These are phyloP conservation scores for Scenedesmus sp. DNA, from an alignment of 163 green algal species.

Conservation along the genomic window DNA sequence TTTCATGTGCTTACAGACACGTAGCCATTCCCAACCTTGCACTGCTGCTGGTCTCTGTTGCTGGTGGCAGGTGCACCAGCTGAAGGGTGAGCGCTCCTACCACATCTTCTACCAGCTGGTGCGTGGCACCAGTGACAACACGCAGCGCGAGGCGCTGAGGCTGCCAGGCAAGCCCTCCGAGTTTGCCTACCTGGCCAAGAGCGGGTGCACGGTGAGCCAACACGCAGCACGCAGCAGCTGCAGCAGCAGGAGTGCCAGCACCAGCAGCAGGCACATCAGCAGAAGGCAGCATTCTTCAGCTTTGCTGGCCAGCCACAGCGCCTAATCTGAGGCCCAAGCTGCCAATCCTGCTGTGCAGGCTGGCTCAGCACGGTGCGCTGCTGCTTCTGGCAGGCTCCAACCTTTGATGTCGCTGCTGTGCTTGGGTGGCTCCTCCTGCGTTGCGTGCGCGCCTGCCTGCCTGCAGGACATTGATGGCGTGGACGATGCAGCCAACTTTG, in stretches of 20 bases:
- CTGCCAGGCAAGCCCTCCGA: slow-evolving; percentile 68
- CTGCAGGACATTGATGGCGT: slow-evolving; percentile 77
- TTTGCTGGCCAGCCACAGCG: too few species aligned
- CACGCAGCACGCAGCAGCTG: not conserved
- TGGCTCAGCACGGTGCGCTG: too few species aligned
- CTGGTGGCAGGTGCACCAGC: slow-evolving; percentile 77
- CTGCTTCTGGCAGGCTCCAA: too few species aligned
- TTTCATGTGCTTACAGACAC: not conserved
- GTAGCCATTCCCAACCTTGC: too few species aligned
- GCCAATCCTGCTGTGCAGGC: too few species aligned
- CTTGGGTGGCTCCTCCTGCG: not conserved
- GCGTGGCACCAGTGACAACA: slow-evolving; percentile 68
- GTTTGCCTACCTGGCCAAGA: slow-evolving; percentile 85
- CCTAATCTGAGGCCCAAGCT: too few species aligned
- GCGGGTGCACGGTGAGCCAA: slow-evolving; percentile 61
- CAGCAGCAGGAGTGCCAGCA: not conserved
- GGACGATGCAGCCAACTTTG: slow-evolving; percentile 87
- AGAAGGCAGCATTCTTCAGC: not conserved
- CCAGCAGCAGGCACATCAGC: not conserved
- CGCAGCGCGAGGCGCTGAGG: slow-evolving; percentile 61
- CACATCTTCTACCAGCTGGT: slow-evolving; percentile 98
- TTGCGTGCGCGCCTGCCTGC: too few species aligned
- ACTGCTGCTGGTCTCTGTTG: not conserved
- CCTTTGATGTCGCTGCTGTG: not conserved
- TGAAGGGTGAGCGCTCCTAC: slow-evolving; percentile 80